phyloP scores from a whole-genome alignment of 2,329 filamentous ascomycete species.

The Boeremia lycopersici region DNA sequence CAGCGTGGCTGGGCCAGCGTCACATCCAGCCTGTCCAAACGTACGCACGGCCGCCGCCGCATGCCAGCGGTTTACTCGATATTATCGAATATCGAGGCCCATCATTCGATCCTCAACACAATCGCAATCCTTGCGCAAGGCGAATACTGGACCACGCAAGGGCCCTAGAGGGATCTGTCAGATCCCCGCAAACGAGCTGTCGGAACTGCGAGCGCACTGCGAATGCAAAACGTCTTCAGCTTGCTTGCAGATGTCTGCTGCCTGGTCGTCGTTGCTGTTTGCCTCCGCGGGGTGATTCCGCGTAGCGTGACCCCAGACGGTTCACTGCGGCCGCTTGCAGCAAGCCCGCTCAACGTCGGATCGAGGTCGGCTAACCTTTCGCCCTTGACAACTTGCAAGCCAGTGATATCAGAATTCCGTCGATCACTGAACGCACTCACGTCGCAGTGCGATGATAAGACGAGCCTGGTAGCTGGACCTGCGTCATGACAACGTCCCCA shows the following conservation, averaged over 20 bases:
- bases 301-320: background rate
- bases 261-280: too few species aligned
- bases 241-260: background rate
- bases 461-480: background rate
- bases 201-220: background rate
- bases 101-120: constrained; percentile 2
- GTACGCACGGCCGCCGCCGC: background rate
- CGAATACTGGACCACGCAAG: constrained; percentile 3
- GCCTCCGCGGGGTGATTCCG: background rate
- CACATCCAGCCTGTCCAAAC: background rate
- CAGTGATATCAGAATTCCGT: constrained; percentile 11
- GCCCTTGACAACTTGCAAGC: background rate
- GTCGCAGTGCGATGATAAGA: background rate
- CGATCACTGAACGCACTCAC: constrained; percentile 1
- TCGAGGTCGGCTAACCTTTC: constrained; percentile 4
- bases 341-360: background rate
- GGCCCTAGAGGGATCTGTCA: background rate
- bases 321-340: constrained; percentile 3
- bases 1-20: background rate
- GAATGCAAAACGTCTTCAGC: background rate
- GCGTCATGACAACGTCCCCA: constrained; percentile 4
- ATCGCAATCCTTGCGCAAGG: constrained; percentile 1
- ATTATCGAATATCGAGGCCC: background rate
- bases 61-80: background rate
- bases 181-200: background rate